phyloP scores from a whole-genome alignment of 805 yeast species.

The Millerozyma miso region DNA sequence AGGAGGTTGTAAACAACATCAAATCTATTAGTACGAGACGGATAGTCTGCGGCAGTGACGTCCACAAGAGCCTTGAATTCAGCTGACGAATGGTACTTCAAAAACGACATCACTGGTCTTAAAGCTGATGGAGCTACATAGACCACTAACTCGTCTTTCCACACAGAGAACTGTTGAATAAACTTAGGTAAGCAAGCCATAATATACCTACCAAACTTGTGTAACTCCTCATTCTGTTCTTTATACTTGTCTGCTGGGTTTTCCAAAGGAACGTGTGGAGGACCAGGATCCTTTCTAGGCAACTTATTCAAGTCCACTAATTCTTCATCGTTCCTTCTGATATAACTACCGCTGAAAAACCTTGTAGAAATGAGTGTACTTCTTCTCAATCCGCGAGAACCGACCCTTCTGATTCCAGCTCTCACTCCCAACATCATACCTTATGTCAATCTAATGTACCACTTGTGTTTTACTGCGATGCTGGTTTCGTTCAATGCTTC shows the following conservation, averaged over 20 bases:
- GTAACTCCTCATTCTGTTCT: conserved; percentile 66
- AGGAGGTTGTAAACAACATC: conserved; percentile 83
- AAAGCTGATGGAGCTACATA: conserved; percentile 74
- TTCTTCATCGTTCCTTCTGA: conserved; percentile 14
- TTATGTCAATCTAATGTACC: not conserved
- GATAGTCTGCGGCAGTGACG: conserved; percentile 84
- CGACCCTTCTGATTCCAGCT: conserved; percentile 3
- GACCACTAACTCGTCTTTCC: conserved; percentile 84
- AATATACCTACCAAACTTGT: conserved; percentile 75
- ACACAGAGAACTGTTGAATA: conserved; percentile 78
- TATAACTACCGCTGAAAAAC: not conserved
- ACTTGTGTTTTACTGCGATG: not conserved
- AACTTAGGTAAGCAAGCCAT: conserved; percentile 77
- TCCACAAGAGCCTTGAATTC: conserved; percentile 79
- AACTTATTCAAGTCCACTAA: conserved; percentile 31
- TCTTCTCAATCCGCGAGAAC: conserved; percentile 2
- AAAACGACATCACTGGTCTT: conserved; percentile 63
- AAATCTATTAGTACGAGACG: conserved; percentile 77
- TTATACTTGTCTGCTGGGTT: conserved; percentile 77
- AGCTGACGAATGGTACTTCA: conserved; percentile 73
- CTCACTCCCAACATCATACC: conserved; percentile 5
- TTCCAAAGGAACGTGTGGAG: conserved; percentile 46
- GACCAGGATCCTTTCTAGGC: conserved; percentile 34
- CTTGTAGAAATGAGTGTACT: conserved; percentile 1
- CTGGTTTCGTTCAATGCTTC: conserved; percentile 2